Percentiles rank a stretch among this genome's conserved stretches.
phyloP scores from a whole-genome alignment of 2,329 filamentous ascomycete genomes.

The Ophiocordyceps camponoti-floridani region DNA sequence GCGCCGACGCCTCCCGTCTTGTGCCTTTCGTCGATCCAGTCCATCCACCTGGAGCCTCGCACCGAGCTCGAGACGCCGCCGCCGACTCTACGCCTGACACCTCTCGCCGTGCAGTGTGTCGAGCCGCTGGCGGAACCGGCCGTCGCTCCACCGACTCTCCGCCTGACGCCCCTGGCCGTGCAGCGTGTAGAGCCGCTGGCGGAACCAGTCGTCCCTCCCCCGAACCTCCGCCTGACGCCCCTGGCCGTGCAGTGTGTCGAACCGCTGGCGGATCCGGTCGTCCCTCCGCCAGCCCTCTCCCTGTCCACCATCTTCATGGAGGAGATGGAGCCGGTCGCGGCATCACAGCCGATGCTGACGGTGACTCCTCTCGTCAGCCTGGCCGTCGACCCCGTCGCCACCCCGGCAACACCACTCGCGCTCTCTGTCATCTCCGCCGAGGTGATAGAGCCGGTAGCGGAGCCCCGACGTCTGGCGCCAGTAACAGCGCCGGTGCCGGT shows the following conservation, averaged over 20 bases:
- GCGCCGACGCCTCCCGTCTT: slow-evolving; percentile 16
- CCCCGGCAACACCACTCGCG: slow-evolving; percentile 7
- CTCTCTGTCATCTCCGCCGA: slow-evolving; percentile 14
- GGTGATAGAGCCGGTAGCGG: slow-evolving; percentile 10
- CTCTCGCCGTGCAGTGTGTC: slow-evolving; percentile 11
- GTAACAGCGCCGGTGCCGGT: background rate
- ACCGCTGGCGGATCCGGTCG: slow-evolving; percentile 18
- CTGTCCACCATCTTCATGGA: slow-evolving; percentile 10
- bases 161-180: slow-evolving; percentile 9
- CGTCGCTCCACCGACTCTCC: slow-evolving; percentile 10
- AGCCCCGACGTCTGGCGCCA: slow-evolving; percentile 1
- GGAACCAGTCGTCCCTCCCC: slow-evolving; percentile 6
- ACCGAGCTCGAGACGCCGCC: slow-evolving; percentile 16
- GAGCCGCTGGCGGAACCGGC: slow-evolving; percentile 21
- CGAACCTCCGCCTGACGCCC: slow-evolving; percentile 9
- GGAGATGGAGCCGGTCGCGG: slow-evolving; percentile 10
- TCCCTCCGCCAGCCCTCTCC: slow-evolving; percentile 5
- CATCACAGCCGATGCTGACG: slow-evolving; percentile 8
- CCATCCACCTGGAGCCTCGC: slow-evolving; percentile 24
- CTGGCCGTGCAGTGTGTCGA: slow-evolving; percentile 16
- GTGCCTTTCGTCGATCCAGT: slow-evolving; percentile 24
- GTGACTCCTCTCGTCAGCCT: slow-evolving; percentile 10
- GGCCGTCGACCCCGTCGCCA: slow-evolving; percentile 1
- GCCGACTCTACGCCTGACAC: slow-evolving; percentile 11
- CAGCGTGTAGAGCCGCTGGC: slow-evolving; percentile 13